phyloP scores from a whole-genome alignment of 352 stramenopile species.

The Globisporangium canariense region DNA sequence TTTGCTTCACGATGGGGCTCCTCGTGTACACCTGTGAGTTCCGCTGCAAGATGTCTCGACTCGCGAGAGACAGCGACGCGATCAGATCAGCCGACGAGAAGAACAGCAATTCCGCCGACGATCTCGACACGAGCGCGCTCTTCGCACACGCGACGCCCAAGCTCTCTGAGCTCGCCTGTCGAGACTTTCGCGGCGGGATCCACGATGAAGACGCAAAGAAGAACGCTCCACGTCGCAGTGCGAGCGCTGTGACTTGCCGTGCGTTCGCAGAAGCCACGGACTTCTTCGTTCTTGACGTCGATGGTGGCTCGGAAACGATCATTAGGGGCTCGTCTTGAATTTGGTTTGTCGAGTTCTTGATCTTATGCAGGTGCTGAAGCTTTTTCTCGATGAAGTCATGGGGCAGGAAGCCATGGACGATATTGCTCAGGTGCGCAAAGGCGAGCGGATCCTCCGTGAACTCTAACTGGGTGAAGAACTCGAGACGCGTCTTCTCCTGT shows the following conservation, averaged over 20 bases:
- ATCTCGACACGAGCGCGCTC: conserved; percentile 32
- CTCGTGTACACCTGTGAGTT: conserved; percentile 25
- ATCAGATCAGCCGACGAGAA: conserved; percentile 39
- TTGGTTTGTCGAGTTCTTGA: neutral
- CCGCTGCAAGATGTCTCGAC: conserved; percentile 31
- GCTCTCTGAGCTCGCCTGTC: conserved; percentile 11
- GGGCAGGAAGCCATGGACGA: conserved; percentile 53
- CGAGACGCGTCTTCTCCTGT: conserved; percentile 23
- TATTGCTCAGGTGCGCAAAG: conserved; percentile 41
- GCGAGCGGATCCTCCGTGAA: conserved; percentile 37
- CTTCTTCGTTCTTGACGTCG: neutral
- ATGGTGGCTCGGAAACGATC: neutral
- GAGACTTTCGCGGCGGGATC: conserved; percentile 37
- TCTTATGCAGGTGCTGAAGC: conserved; percentile 13
- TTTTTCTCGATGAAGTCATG: conserved; percentile 31
- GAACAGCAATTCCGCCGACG: conserved; percentile 49
- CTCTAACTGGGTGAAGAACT: conserved; percentile 64
- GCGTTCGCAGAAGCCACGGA: neutral
- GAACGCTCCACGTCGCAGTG: conserved; percentile 38
- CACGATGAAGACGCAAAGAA: conserved; percentile 55
- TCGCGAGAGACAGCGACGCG: conserved; percentile 30
- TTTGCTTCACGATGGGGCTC: neutral
- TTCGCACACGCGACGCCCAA: conserved; percentile 44
- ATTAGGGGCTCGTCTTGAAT: neutral
- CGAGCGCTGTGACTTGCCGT: conserved; percentile 16